Conservation (phyloP, 495 filamentous ascomycete species). For the Penicillium argentinense region DNA sequence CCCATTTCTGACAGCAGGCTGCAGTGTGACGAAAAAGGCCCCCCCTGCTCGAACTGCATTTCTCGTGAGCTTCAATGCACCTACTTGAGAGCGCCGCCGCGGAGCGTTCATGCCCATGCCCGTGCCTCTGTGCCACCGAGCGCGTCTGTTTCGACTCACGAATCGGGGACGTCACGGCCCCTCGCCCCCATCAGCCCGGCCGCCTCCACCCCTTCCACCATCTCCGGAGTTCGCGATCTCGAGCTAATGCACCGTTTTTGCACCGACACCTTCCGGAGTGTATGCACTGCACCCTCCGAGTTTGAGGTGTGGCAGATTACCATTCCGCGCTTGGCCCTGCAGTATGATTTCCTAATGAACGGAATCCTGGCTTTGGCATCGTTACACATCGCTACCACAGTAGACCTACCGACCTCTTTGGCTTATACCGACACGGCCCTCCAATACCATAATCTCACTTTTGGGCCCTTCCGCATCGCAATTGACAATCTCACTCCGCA, state of each 20-base stretch:
- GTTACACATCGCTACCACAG: conserved; percentile 49
- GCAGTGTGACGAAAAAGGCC: conserved; percentile 47
- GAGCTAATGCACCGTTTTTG: conserved; percentile 46
- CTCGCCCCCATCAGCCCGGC: conserved; percentile 23
- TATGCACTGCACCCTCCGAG: conserved; percentile 28
- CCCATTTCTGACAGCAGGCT: conserved; percentile 12
- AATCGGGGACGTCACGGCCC: conserved; percentile 8
- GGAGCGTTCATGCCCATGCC: neutral
- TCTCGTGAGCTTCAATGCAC: conserved; percentile 41
- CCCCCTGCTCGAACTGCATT: conserved; percentile 46
- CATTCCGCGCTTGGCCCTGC: conserved; percentile 48
- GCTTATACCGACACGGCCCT: conserved; percentile 52
- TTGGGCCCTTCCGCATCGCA: conserved; percentile 43
- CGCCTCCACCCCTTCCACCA: conserved; percentile 14
- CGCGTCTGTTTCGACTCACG: neutral
- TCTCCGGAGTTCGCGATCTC: conserved; percentile 31
- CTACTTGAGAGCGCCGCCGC: conserved; percentile 32
- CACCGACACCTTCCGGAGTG: conserved; percentile 39
- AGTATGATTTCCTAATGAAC: conserved; percentile 54
- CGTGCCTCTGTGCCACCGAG: neutral
- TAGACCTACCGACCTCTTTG: conserved; percentile 34
- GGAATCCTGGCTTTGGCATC: conserved; percentile 54
- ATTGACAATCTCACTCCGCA: conserved; percentile 45
- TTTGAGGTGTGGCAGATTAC: conserved; percentile 37
- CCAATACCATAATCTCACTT: conserved; percentile 49